Evolutionary conservation across 441 rosid species (phyloP), one percentile per base, ranked within the genome.

Genomic region (Hypseocharis bilobata): DNA sequence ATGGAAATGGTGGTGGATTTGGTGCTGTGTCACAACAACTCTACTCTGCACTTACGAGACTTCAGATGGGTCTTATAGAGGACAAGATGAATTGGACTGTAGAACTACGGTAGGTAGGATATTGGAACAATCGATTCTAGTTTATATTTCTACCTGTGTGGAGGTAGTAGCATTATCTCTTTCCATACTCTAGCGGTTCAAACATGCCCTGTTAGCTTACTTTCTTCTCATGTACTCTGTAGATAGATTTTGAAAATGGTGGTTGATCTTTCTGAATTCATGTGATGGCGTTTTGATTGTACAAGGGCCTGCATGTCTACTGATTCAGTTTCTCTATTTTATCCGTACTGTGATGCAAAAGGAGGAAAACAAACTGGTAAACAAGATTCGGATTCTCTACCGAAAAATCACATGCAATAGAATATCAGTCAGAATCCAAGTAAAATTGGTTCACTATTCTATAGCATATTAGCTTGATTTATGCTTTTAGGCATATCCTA

Each of bases 61-160:
- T 90, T 42, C 98, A 90, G 80, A 90, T 92, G 98, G 97, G 97
- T 66, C 87, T 87, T 28, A 76, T 26, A 22, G 91, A 86, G 23
- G 96, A 92, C 84, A 79, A 73, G 70, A 85, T 88, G 98, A 80
- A 79, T n/a, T 92, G 98, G 98, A 90, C 92, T 52, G 40, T 85
- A 2, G 84, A 84, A 83, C 76, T 92, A 63, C 82, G 78, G 58
- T 89, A 77, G 72, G 62, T 44, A 45, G n/a, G 29, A 11, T 14
- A 10, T 51, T 23, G 19, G 20, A 32, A 36, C 20, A 22, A 29
- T 22, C 28, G 36, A 19, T 7, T 56, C 44, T 57, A 10, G 59
- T 45, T 22, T 67, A 49, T 64, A 60, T 47, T 60, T 64, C 22
- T 29, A 26, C 30, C 16, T 55, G 13, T 49, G 58, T 62, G 6